Conservation (phyloP, 306 rosid species). For the Cotoneaster glaucophyllus region DNA sequence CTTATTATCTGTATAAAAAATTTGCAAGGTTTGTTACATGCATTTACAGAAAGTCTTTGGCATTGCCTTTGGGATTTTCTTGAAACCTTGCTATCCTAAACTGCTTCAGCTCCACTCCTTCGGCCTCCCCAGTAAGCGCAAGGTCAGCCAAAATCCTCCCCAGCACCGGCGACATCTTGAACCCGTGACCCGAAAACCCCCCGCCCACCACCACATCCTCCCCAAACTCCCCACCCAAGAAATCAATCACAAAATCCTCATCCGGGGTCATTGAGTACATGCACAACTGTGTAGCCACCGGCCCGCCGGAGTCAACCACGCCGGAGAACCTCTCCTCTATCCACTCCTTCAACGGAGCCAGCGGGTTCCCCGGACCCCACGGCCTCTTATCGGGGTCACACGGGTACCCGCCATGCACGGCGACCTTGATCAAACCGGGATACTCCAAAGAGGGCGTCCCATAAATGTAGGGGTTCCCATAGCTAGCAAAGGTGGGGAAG, state of each 20-base stretch:
- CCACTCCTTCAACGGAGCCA: conserved; percentile 52
- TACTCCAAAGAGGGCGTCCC: conserved; percentile 81
- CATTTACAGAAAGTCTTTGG: conserved; percentile 18
- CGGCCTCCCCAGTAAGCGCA: conserved; percentile 40
- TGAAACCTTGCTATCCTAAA: conserved; percentile 56
- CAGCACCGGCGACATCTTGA: conserved; percentile 79
- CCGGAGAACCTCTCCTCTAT: conserved; percentile 40
- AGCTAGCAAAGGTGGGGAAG: conserved; percentile 65
- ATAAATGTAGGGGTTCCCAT: conserved; percentile 30
- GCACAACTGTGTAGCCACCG: conserved; percentile 56
- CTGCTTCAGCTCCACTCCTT: conserved; percentile 50
- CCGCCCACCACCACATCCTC: conserved; percentile 72
- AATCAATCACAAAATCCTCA: conserved; percentile 77
- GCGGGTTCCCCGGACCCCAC: conserved; percentile 47
- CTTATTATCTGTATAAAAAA: too few species aligned
- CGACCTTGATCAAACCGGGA: conserved; percentile 74
- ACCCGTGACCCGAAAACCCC: conserved; percentile 94
- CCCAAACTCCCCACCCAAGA: conserved; percentile 65
- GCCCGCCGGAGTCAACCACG: conserved; percentile 44
- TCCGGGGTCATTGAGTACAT: conserved; percentile 84
- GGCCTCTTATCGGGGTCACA: conserved; percentile 73
- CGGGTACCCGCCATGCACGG: conserved; percentile 50
- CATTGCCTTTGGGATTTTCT: conserved; percentile 37
- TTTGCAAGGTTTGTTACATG: neutral
- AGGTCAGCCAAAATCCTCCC: conserved; percentile 63